A percentile compares a stretch with the other conserved stretches of the same genome.
phyloP scores from a whole-genome alignment of 306 rosid genomes.

The Coriaria nepalensis region DNA sequence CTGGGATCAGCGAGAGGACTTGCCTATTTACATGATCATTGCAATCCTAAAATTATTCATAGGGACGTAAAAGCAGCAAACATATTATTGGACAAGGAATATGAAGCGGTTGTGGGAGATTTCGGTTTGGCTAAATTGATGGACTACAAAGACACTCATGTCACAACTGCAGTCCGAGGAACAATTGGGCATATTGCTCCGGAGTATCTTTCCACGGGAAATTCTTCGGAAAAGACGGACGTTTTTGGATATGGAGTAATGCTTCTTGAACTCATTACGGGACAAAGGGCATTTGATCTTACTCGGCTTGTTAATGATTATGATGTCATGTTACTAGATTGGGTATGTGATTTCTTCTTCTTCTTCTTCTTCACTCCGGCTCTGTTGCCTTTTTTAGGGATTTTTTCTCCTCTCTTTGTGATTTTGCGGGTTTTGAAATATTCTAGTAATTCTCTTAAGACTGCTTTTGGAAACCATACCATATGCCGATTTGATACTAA shows the following conservation, averaged over 20 bases:
- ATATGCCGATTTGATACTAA: too few relatives aligned
- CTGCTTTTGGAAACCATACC: too few relatives aligned
- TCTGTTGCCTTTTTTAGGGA: background rate
- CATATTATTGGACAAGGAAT: constrained; percentile 83
- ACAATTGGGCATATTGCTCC: constrained; percentile 94
- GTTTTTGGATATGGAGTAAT: constrained; percentile 97
- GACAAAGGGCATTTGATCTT: constrained; percentile 92
- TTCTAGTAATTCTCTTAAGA: too few relatives aligned
- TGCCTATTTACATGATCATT: constrained; percentile 90
- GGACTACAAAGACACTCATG: constrained; percentile 91
- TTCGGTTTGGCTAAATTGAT: constrained; percentile 89
- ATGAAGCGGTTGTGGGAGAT: constrained; percentile 90
- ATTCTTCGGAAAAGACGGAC: constrained; percentile 86
- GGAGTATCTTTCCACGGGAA: constrained; percentile 88
- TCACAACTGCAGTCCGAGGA: constrained; percentile 87
- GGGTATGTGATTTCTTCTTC: constrained; percentile 41
- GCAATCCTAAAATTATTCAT: constrained; percentile 91
- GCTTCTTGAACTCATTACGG: constrained; percentile 96
- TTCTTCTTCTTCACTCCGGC: background rate
- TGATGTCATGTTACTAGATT: constrained; percentile 84
- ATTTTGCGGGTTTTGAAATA: background rate
- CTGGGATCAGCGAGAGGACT: constrained; percentile 89
- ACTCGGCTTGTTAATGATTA: constrained; percentile 86
- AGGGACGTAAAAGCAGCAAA: constrained; percentile 96
- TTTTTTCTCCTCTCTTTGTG: background rate